Conservation (phyloP, 768 basidiomycete genomes). For the Fistulinella prunicolor region DNA sequence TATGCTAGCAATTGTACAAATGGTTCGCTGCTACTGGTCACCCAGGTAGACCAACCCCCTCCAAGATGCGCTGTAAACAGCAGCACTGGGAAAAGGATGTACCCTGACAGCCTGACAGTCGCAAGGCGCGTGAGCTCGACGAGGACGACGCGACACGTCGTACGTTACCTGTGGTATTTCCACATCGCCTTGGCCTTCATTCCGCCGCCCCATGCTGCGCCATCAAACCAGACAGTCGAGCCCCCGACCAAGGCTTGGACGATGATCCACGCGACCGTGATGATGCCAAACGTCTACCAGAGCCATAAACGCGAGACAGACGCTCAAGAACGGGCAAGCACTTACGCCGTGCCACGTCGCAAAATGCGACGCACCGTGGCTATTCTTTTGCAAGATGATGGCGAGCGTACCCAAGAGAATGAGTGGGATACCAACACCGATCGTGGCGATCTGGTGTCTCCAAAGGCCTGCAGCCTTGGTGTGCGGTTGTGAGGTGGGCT, state of each 20-base stretch:
- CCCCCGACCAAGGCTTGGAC: slow-evolving; percentile 62
- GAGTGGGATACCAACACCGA: slow-evolving; percentile 52
- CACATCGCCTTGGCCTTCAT: slow-evolving; percentile 69
- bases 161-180: slow-evolving; percentile 74
- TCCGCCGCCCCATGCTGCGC: slow-evolving; percentile 68
- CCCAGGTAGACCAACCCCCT: slow-evolving; percentile 69
- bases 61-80: slow-evolving; percentile 66
- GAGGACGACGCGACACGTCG: background rate
- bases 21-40: slow-evolving; percentile 33
- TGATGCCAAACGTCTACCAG: slow-evolving; percentile 59
- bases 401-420: slow-evolving; percentile 60
- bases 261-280: slow-evolving; percentile 58
- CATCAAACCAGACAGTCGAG: slow-evolving; percentile 75
- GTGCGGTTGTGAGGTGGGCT: slow-evolving; percentile 64
- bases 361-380: slow-evolving; percentile 53
- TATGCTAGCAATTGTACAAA: slow-evolving; percentile 49
- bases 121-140: slow-evolving; percentile 1
- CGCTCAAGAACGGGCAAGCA: background rate
- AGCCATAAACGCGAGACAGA: background rate
- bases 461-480: slow-evolving; percentile 65
- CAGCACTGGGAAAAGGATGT: slow-evolving; percentile 59
- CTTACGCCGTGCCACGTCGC: slow-evolving; percentile 75
- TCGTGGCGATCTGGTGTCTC: slow-evolving; percentile 65
- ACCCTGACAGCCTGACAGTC: slow-evolving; percentile 61
- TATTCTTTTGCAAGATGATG: slow-evolving; percentile 59